Conservation (phyloP, 1,284 basidiomycete species). For the Sanghuangporus baumii region DNA sequence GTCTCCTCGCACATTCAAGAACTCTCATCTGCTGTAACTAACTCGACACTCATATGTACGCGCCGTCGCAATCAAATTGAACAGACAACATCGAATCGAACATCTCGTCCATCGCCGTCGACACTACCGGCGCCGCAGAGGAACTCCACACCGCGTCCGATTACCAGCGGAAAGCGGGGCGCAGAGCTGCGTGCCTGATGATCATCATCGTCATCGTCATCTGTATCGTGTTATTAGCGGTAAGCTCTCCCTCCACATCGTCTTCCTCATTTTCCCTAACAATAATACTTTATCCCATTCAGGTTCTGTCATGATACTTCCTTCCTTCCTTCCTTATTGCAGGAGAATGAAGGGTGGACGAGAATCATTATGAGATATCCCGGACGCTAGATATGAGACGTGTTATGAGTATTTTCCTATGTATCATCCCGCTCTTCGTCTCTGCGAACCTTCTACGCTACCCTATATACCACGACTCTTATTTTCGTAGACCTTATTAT, state of each 20-base stretch:
- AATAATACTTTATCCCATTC: not conserved
- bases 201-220: conserved; percentile 85
- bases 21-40: not conserved
- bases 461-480: not conserved
- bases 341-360: not conserved
- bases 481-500: not conserved
- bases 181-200: conserved; percentile 85
- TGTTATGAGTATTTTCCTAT: conserved; percentile 15
- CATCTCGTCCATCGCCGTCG: conserved; percentile 79
- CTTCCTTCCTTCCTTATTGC: not conserved
- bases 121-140: conserved; percentile 81
- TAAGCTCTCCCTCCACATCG: conserved; percentile 36
- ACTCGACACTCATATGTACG: not conserved
- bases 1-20: conserved; percentile 25
- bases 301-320: conserved; percentile 10
- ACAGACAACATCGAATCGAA: conserved; percentile 97
- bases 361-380: conserved; percentile 7
- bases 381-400: not conserved
- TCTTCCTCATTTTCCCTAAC: not conserved
- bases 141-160: conserved; percentile 89
- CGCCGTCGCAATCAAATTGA: not conserved
- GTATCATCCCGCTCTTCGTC: not conserved
- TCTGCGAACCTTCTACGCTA: not conserved
- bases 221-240: conserved; percentile 87
- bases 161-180: conserved; percentile 92